phyloP scores from a whole-genome alignment of 1,284 basidiomycete species.

The Anthracocystis walkeri region DNA sequence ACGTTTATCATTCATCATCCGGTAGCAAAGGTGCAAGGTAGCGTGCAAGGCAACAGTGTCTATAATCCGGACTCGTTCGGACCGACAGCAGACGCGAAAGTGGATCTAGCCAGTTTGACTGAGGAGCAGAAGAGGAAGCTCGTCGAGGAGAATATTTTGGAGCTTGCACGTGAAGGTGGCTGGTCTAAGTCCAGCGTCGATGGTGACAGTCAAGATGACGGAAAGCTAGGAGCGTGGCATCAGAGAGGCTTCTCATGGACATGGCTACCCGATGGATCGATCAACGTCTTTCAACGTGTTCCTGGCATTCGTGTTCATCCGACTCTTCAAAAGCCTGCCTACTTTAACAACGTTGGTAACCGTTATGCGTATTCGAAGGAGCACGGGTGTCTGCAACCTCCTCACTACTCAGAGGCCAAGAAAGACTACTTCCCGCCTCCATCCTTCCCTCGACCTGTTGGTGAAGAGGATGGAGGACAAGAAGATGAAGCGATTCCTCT shows the following conservation, averaged over 20 bases:
- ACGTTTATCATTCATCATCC: conserved; percentile 54
- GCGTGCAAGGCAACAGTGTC: conserved; percentile 45
- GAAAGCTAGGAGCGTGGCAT: conserved; percentile 40
- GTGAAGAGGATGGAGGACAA: neutral
- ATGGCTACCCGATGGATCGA: conserved; percentile 51
- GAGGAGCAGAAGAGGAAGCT: conserved; percentile 41
- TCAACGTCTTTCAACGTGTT: conserved; percentile 50
- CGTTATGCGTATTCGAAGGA: conserved; percentile 40
- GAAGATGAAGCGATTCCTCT: conserved; percentile 38
- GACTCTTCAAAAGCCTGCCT: conserved; percentile 31
- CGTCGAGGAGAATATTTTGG: conserved; percentile 44
- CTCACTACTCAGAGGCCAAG: conserved; percentile 34
- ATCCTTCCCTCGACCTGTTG: conserved; percentile 26
- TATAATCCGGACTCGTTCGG: conserved; percentile 50
- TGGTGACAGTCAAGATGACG: neutral
- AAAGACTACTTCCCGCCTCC: conserved; percentile 41
- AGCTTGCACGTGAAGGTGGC: conserved; percentile 48
- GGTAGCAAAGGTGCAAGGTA: conserved; percentile 35
- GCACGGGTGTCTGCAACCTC: conserved; percentile 27
- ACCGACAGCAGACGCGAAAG: conserved; percentile 22
- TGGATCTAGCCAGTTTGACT: conserved; percentile 16
- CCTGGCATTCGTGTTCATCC: conserved; percentile 52
- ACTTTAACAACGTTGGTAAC: conserved; percentile 56
- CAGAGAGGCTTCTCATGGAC: conserved; percentile 40
- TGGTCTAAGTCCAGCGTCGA: conserved; percentile 15